Evolutionary conservation across 176 grass and related monocot species (phyloP), one percentile per base, ranked within the genome.

Genomic region (Poa annua): DNA sequence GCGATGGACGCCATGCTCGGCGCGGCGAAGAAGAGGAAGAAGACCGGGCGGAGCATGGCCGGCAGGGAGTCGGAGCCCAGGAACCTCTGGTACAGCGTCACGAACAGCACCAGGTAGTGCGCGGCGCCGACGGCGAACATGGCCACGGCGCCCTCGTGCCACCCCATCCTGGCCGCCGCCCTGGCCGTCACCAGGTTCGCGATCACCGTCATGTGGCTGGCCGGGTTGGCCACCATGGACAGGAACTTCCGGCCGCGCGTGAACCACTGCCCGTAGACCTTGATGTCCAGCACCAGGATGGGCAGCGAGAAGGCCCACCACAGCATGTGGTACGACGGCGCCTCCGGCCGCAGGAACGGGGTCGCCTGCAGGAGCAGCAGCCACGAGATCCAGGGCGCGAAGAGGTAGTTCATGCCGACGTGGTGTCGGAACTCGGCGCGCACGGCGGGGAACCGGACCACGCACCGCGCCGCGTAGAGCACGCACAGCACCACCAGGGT

Each of bases 231-330:
- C 56, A 97, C 90, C 92, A 92, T 92, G 60, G 94, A 97, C 11
- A 94, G 78, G 83, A 94, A 91, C 78, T 88, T 97, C 56, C 71
- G 52, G 9, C 94, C 94, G 7, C 91, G 66, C 15, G 96, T 98
- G 87, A 98, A 98, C 96, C 96, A 98, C 71, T 95, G 91, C 0
- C 96, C 96, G 66, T 95, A 98, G 29, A 98, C 75, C 85, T 98
- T 98, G 62, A 98, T 73, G 88, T 98, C 96, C 5, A 98, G 89
- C 17, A 48, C 83, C 0, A 98, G 68, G 78, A 98, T 92, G 15
- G 96, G 92, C 12, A 93, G 45, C 6, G 96, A 89, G 89, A 98
- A 95, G 66, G 75, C 63, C 48, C 81, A 90, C 90, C 87, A 93
- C 29, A 98, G 79, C 44, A 91, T 11, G 71, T 34, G 92, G 85